Conservation (phyloP, 768 basidiomycete species). For the Leccinum boreale region DNA sequence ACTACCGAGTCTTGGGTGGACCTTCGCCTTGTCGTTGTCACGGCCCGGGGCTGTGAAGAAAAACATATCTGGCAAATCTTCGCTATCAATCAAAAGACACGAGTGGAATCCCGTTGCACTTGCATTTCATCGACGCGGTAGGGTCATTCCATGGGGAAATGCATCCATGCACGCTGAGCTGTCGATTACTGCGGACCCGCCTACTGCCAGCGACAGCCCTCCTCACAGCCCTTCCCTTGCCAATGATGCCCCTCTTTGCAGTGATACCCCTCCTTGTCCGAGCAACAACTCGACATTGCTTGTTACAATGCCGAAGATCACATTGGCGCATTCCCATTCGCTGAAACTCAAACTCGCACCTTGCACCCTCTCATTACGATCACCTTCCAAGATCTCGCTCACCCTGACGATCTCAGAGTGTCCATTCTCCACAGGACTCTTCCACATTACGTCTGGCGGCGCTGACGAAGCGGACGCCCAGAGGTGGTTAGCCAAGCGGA, state of each 20-base stretch:
- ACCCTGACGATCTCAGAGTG: conserved; percentile 13
- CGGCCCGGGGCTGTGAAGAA: too few relatives aligned
- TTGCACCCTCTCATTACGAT: neutral
- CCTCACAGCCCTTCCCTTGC: neutral
- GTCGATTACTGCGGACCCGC: neutral
- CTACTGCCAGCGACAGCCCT: neutral
- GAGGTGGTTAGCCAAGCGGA: conserved; percentile 2
- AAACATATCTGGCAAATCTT: too few relatives aligned
- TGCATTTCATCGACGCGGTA: conserved; percentile 6
- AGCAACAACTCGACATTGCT: neutral
- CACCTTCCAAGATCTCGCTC: conserved; percentile 5
- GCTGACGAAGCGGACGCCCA: neutral
- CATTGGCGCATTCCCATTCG: conserved; percentile 2
- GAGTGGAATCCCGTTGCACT: conserved; percentile 4
- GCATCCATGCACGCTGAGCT: conserved; percentile 15
- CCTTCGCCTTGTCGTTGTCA: conserved; percentile 12
- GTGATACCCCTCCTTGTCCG: neutral
- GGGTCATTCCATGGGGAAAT: conserved; percentile 7
- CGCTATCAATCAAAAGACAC: too few relatives aligned
- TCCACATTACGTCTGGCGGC: neutral
- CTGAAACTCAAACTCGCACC: neutral
- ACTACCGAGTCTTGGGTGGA: conserved; percentile 10
- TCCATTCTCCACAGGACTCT: conserved; percentile 16
- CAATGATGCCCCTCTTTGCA: neutral
- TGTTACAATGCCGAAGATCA: neutral